Percentiles rank a stretch among this genome's conserved stretches.
Evolutionary conservation across 169 alveolate species (phyloP).

Genomic region (Eimeria necatrix): DNA sequence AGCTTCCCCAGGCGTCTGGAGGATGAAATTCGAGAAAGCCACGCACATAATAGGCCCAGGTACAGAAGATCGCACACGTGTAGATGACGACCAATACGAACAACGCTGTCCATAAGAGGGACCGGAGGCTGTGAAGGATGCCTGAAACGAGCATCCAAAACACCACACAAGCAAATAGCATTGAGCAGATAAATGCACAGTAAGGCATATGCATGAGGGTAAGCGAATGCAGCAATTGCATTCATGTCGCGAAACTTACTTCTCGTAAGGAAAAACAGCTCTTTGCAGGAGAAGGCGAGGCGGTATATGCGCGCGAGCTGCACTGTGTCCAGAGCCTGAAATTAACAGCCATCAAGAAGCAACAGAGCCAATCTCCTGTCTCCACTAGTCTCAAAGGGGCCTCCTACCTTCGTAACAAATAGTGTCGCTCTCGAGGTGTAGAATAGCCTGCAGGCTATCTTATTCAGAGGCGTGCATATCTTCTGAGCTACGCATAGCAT

Average conservation of each 20-base stretch:
- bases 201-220: background rate
- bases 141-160: constrained; percentile 38
- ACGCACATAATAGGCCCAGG: constrained; percentile 79
- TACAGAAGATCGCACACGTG: constrained; percentile 79
- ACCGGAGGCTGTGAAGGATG: constrained; percentile 78
- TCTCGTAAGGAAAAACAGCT: constrained; percentile 74
- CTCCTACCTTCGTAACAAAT: background rate
- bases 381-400: background rate
- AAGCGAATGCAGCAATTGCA: too few relatives aligned
- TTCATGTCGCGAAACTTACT: constrained; percentile 5
- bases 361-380: background rate
- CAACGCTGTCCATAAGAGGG: constrained; percentile 78
- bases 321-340: constrained; percentile 76
- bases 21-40: background rate
- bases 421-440: background rate
- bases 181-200: background rate
- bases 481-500: background rate
- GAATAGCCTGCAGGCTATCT: too few relatives aligned
- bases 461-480: background rate
- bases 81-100: constrained; percentile 77
- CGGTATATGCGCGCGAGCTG: constrained; percentile 77
- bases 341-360: constrained; percentile 23
- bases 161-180: background rate
- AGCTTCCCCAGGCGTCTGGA: too few relatives aligned
- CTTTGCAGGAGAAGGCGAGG: constrained; percentile 76